Evolutionary conservation across 345 rosid species (phyloP), one percentile per base, ranked within the genome.

Genomic region (Hibiscus trionum): DNA sequence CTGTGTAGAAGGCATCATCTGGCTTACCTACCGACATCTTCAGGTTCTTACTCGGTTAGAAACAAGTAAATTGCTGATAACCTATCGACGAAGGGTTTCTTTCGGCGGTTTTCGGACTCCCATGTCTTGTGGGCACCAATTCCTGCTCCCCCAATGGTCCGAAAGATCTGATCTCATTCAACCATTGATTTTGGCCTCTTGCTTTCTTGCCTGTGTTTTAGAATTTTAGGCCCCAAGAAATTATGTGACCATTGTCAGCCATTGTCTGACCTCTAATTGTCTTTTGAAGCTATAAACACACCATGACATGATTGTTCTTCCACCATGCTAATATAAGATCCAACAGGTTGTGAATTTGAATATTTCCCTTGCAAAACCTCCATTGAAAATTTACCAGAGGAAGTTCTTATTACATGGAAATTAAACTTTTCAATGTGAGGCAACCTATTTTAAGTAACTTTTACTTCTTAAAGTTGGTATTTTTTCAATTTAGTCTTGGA

Each of bases 1-100:
- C 75, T 87, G 89, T 11, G 93, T 90, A 33, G 88, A 88, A 88
- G 96, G 93, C 77, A 81, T 88, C 24, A 71, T 88, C 61, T 79
- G 91, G 0, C 75, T 90, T 55, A 75, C 87, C 21, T 53, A 72
- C 87, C 21, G 93, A 88, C 61, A 76, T 90, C 46, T 85, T 88
- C 80, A 82, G 75, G 70, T 90, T 86, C 79, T 81, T 90, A 71
- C 85, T 90, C 19, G 88, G 88, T 74, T 86, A 80, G 79, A 55
- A 72, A 10, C 33, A 57, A 47, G 57, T 61, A 29, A 15, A 53
- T 31, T 49, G 8, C 26, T 21, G 61, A 57, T 68, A 39, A 29
- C 68, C 55, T 14, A 58, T 70, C 55, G 14, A 52, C 56, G 59
- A 29, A 74, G 69, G 56, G 68, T 16, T 60, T 75, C 57, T 75